Conservation (phyloP, 140 eudicot genomes). For the Oenanthe javanica region DNA sequence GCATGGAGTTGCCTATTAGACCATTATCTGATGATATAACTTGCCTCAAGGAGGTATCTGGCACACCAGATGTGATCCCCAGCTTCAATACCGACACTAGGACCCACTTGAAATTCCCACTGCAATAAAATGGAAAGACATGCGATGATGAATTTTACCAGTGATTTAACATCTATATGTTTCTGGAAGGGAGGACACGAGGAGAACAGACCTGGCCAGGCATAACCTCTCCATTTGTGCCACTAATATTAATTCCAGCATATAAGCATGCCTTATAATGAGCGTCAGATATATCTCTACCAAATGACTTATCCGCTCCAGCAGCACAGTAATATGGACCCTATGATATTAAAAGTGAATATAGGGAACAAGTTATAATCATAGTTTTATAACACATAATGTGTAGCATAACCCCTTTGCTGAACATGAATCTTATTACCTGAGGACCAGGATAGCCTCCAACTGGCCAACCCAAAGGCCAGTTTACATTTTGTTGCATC, state of each 20-base stretch:
- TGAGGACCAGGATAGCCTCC: slow-evolving; percentile 99
- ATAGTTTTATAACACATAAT: not conserved
- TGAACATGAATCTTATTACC: slow-evolving; percentile 32
- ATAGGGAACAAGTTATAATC: not conserved
- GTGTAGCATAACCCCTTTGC: not conserved
- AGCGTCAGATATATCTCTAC: slow-evolving; percentile 96
- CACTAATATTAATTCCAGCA: slow-evolving; percentile 96
- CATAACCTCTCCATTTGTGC: slow-evolving; percentile 99
- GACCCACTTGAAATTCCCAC: slow-evolving; percentile 99
- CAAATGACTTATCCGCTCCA: slow-evolving; percentile 97
- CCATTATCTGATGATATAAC: not conserved
- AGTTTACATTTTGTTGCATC: slow-evolving; percentile 72
- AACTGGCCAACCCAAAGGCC: slow-evolving; percentile 99
- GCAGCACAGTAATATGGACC: slow-evolving; percentile 99
- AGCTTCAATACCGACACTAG: slow-evolving; percentile 97
- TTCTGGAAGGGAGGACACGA: slow-evolving; percentile 6
- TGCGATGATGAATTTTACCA: not conserved
- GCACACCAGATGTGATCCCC: slow-evolving; percentile 99
- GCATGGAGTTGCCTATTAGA: not conserved
- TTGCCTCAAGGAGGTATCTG: slow-evolving; percentile 95
- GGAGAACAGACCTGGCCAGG: slow-evolving; percentile 85
- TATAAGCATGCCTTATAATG: slow-evolving; percentile 98
- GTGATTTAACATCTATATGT: not conserved
- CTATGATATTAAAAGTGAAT: slow-evolving; percentile 24
- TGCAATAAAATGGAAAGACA: slow-evolving; percentile 14